A percentile compares a stretch with the other conserved stretches of the same genome.
phyloP scores from a whole-genome alignment of 139 green algal genomes.

The Auxenochlorella pyrenoidosa region DNA sequence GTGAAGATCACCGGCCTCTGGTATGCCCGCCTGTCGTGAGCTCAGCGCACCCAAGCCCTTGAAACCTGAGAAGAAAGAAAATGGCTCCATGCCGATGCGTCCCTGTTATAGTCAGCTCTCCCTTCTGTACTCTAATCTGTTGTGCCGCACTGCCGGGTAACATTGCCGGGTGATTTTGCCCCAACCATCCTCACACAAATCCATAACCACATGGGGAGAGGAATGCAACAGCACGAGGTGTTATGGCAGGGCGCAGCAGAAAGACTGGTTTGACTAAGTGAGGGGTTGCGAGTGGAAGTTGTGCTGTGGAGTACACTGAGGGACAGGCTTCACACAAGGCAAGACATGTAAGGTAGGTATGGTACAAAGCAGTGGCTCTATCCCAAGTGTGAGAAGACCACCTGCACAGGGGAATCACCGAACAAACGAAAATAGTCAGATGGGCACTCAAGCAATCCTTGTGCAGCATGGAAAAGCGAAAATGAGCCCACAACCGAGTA shows the following conservation, averaged over 20 bases:
- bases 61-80: background rate
- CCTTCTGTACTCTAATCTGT: background rate
- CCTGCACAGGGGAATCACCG: background rate
- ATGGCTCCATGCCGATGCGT: background rate
- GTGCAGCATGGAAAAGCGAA: too few relatives aligned
- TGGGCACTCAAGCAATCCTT: too few relatives aligned
- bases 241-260: too few relatives aligned
- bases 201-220: background rate
- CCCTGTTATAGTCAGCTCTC: constrained; percentile 4
- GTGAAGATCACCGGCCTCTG: constrained; percentile 99
- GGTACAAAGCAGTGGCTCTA: background rate
- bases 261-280: too few relatives aligned
- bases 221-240: background rate
- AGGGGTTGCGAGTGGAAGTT: too few relatives aligned
- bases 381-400: background rate
- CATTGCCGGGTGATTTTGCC: background rate
- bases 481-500: too few relatives aligned
- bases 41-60: background rate
- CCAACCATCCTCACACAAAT: too few relatives aligned
- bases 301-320: too few relatives aligned
- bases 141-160: background rate
- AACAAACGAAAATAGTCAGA: too few relatives aligned
- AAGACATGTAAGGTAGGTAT: too few relatives aligned
- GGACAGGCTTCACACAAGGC: too few relatives aligned
- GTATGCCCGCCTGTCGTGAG: constrained; percentile 28